phyloP scores from a whole-genome alignment of 345 rosid species.

The Geranium brycei region DNA sequence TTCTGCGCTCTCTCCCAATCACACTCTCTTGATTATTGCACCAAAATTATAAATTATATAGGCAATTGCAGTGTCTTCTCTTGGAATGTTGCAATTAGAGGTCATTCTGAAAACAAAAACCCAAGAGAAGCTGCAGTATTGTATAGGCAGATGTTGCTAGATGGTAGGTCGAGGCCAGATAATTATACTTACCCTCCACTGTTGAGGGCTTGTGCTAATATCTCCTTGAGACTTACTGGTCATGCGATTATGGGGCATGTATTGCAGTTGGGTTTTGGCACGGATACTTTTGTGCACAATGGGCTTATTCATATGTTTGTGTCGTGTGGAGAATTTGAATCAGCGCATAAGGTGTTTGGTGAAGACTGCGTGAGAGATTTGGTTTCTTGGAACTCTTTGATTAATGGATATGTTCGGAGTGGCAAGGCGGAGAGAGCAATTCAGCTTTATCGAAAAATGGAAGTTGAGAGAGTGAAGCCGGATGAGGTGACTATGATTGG shows the following conservation, averaged over 20 bases:
- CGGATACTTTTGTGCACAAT: constrained; percentile 51
- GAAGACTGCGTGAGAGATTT: constrained; percentile 55
- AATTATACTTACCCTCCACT: constrained; percentile 58
- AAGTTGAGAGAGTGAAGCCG: constrained; percentile 28
- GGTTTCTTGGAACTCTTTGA: constrained; percentile 85
- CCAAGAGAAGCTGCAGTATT: constrained; percentile 28
- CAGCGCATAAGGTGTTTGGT: constrained; percentile 67
- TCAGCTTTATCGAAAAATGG: constrained; percentile 34
- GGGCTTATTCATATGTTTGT: constrained; percentile 48
- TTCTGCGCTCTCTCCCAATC: constrained; percentile 53
- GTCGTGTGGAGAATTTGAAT: constrained; percentile 36
- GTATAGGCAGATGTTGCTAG: constrained; percentile 51
- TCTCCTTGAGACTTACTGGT: constrained; percentile 31
- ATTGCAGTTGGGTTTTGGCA: constrained; percentile 43
- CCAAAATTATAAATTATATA: constrained; percentile 31
- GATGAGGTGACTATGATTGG: constrained; percentile 87
- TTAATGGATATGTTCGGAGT: constrained; percentile 58
- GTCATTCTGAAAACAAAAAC: constrained; percentile 33
- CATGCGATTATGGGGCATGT: constrained; percentile 52
- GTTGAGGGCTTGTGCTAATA: constrained; percentile 43
- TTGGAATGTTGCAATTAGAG: constrained; percentile 70
- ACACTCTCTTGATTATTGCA: constrained; percentile 42
- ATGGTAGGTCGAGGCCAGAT: constrained; percentile 46
- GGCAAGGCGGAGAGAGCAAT: constrained; percentile 40
- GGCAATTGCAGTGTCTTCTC: constrained; percentile 38